These are phyloP conservation scores for Apiotrichum gamsii DNA, from an alignment of 1,284 basidiomycete genomes.

Conservation along the genomic window DNA sequence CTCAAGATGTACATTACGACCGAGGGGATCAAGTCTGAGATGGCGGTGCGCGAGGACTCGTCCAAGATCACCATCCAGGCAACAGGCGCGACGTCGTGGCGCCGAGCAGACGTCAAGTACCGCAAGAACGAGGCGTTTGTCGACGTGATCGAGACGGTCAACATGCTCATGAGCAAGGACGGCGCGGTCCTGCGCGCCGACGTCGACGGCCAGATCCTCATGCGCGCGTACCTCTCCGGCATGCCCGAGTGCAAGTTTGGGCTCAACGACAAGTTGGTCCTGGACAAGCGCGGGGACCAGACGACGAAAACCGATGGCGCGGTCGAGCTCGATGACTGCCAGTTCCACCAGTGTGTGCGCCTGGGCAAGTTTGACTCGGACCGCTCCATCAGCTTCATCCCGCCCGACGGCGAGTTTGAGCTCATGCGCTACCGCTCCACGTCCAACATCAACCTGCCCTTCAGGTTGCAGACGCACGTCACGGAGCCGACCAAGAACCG, in stretches of 20 bases:
- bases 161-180: slow-evolving; percentile 92
- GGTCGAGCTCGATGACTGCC: slow-evolving; percentile 94
- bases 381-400: slow-evolving; percentile 91
- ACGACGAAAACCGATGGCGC: slow-evolving; percentile 59
- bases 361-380: slow-evolving; percentile 89
- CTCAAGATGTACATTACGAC: slow-evolving; percentile 98
- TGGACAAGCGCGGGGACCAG: slow-evolving; percentile 67
- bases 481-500: slow-evolving; percentile 85
- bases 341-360: slow-evolving; percentile 97
- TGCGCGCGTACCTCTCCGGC: slow-evolving; percentile 94
- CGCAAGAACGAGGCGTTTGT: slow-evolving; percentile 98
- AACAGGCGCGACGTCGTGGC: slow-evolving; percentile 89
- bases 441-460: slow-evolving; percentile 87
- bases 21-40: slow-evolving; percentile 82
- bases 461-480: slow-evolving; percentile 83
- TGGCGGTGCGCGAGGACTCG: slow-evolving; percentile 75
- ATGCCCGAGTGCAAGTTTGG: slow-evolving; percentile 98
- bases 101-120: slow-evolving; percentile 89
- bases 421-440: slow-evolving; percentile 97
- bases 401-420: slow-evolving; percentile 98
- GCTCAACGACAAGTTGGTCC: slow-evolving; percentile 93
- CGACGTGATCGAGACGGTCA: slow-evolving; percentile 94
- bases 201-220: slow-evolving; percentile 94
- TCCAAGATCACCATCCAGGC: slow-evolving; percentile 95
- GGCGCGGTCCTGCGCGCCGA: slow-evolving; percentile 91